A percentile compares a stretch with the other conserved stretches of the same genome.
Evolutionary conservation across 495 filamentous ascomycete species (phyloP).

Genomic region (Aspergillus sclerotioniger): DNA sequence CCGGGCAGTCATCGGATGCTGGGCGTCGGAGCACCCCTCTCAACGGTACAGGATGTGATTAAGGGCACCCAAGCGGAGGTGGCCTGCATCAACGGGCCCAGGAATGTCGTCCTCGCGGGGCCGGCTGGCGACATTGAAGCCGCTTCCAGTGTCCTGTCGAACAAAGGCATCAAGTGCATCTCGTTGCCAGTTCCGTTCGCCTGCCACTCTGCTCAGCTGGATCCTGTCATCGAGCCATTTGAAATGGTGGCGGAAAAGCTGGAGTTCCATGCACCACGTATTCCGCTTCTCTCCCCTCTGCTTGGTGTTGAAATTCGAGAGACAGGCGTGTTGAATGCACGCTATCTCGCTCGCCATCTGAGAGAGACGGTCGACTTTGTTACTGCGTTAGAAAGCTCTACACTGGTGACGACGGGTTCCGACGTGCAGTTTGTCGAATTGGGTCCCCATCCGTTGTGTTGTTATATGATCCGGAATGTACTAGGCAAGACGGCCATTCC

Average conservation of each 20-base stretch:
- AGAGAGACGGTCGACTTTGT: conserved; percentile 28
- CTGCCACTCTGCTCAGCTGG: conserved; percentile 53
- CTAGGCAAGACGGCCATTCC: conserved; percentile 41
- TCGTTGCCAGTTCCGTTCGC: conserved; percentile 49
- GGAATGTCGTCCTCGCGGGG: conserved; percentile 61
- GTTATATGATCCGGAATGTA: conserved; percentile 19
- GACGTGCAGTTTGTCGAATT: conserved; percentile 34
- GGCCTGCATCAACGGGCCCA: conserved; percentile 62
- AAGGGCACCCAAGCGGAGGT: conserved; percentile 34
- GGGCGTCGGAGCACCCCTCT: conserved; percentile 43
- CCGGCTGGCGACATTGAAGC: conserved; percentile 31
- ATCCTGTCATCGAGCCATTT: conserved; percentile 48
- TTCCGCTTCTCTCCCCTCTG: conserved; percentile 27
- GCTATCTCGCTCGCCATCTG: conserved; percentile 19
- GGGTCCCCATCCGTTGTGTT: conserved; percentile 32
- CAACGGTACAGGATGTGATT: conserved; percentile 10
- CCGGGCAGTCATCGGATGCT: conserved; percentile 46
- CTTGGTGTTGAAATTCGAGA: conserved; percentile 15
- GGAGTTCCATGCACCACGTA: conserved; percentile 24
- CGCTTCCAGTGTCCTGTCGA: conserved; percentile 5
- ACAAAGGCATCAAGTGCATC: conserved; percentile 23
- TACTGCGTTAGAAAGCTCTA: conserved; percentile 19
- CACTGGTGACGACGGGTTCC: conserved; percentile 16
- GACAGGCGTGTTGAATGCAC: conserved; percentile 14
- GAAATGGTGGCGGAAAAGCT: conserved; percentile 33